Evolutionary conservation across 2,329 filamentous ascomycete genomes (phyloP), one percentile per base, ranked within the genome.

Genomic region (Epichloe sp.): DNA sequence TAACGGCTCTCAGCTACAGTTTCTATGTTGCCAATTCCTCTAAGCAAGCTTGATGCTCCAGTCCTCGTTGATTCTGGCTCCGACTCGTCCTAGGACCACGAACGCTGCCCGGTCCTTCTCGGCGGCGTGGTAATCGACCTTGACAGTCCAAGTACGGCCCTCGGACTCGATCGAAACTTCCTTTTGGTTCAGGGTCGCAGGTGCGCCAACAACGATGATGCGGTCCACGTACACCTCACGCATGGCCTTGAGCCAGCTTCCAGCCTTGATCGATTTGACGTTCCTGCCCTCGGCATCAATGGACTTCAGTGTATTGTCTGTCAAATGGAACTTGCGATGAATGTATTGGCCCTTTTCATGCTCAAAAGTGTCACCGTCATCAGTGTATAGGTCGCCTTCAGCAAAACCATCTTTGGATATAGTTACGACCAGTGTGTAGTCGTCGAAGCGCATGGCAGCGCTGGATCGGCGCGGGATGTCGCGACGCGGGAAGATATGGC

Each of bases 331-430:
- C 54, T 74, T 76, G 53, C 89, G 86, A 70, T 95, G 84, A 59
- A 97, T 90, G 68, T 86, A 95, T 55, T 88, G 88, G 11, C 90
- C 91, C 56, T 82, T 73, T 65, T 94, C 75, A 63, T 87, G 89
- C 51, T 95, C 88, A 58, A 90, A 98, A 1, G 85, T 86, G 68
- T 97, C 90, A 46, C 93, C 93, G 58, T 98, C 93, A 62, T 98
- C 93, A 34, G 88, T 74, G 62, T 98, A 98, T 7, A 98, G 72
- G 47, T 86, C 83, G 31, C 93, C 93, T 46, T 84, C 78, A 0
- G 91, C 88, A 5, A 62, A 52, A 19, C 69, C 74, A 47, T 57
- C 54, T 59, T 83, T 79, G 49, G 85, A 82, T 35, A 94, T 73
- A 1, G 65, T 57, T 2, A 97, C 75, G 2, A 98, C 83, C 1